Percentiles rank a stretch among this genome's conserved stretches.
phyloP scores from a whole-genome alignment of 2,329 filamentous ascomycete species.

The Fusarium nodosum region DNA sequence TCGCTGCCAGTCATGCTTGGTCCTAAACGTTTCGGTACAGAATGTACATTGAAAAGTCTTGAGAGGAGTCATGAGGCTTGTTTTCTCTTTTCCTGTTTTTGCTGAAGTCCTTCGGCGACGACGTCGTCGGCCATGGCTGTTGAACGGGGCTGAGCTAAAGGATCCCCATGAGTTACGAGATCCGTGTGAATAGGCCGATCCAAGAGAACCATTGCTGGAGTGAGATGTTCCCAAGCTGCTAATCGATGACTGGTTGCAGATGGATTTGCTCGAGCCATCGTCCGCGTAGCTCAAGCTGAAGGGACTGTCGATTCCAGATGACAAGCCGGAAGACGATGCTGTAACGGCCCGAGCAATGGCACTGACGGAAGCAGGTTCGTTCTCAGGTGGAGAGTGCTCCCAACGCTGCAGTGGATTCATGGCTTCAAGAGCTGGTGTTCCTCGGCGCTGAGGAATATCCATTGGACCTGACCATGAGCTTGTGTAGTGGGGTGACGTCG shows the following conservation, averaged over 20 bases:
- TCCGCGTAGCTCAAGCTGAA: constrained; percentile 70
- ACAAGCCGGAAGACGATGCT: constrained; percentile 64
- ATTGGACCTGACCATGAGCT: constrained; percentile 73
- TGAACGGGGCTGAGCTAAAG: constrained; percentile 60
- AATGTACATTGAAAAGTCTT: constrained; percentile 77
- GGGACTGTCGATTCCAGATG: constrained; percentile 70
- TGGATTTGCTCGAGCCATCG: constrained; percentile 70
- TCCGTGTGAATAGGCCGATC: constrained; percentile 70
- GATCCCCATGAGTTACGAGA: constrained; percentile 70
- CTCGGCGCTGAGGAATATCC: constrained; percentile 76
- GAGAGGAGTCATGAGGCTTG: constrained; percentile 58
- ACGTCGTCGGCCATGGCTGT: constrained; percentile 62
- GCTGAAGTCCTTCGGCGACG: constrained; percentile 61
- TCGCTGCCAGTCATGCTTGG: constrained; percentile 77
- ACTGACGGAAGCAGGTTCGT: constrained; percentile 71
- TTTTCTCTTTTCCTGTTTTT: constrained; percentile 56
- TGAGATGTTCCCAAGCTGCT: constrained; percentile 73
- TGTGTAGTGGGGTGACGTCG: constrained; percentile 76
- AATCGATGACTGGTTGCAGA: constrained; percentile 70
- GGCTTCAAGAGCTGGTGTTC: constrained; percentile 66
- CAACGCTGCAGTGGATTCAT: constrained; percentile 72
- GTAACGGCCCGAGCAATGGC: constrained; percentile 71
- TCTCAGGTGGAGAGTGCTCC: constrained; percentile 70
- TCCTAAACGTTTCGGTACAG: constrained; percentile 76
- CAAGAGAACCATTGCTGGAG: constrained; percentile 70